A percentile compares a stretch with the other conserved stretches of the same genome.
phyloP scores from a whole-genome alignment of 2,329 filamentous ascomycete species.

The Colletotrichum echinochloae region DNA sequence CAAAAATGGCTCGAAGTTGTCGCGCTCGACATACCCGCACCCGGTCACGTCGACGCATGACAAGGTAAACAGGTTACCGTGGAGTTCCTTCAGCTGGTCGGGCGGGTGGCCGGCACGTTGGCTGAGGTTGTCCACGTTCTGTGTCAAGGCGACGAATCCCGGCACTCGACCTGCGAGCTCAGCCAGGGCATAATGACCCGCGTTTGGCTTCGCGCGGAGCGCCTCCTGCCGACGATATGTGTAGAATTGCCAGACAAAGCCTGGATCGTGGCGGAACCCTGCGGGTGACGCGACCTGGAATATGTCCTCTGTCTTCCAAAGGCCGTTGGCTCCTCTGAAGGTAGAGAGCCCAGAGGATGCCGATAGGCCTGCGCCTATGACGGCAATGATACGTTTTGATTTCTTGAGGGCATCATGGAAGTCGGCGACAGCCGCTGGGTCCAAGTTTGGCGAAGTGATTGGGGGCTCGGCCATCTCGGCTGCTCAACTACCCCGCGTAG shows the following conservation, averaged over 20 bases:
- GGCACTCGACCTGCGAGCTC: conserved; percentile 66
- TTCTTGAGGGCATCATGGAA: conserved; percentile 45
- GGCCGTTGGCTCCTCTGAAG: conserved; percentile 72
- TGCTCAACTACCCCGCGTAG: no score
- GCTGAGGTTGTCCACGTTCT: conserved; percentile 74
- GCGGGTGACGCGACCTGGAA: conserved; percentile 70
- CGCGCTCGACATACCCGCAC: conserved; percentile 67
- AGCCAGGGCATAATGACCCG: conserved; percentile 73
- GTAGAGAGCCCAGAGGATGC: conserved; percentile 57
- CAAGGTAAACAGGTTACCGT: conserved; percentile 42
- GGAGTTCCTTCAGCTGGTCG: conserved; percentile 69
- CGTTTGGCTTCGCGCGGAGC: conserved; percentile 70
- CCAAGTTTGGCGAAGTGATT: neutral
- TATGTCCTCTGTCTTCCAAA: conserved; percentile 74
- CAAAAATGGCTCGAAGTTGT: conserved; percentile 73
- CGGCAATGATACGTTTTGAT: conserved; percentile 47
- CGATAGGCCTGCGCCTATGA: conserved; percentile 49
- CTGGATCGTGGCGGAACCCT: conserved; percentile 70
- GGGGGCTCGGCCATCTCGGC: neutral
- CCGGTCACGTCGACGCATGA: conserved; percentile 56
- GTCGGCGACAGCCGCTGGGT: conserved; percentile 37
- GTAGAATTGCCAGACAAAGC: conserved; percentile 80
- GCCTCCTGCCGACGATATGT: conserved; percentile 74
- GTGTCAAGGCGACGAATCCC: conserved; percentile 70
- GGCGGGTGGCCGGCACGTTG: conserved; percentile 69